Evolutionary conservation across 805 yeast species (phyloP).

Genomic region (Ogataea zsoltii): DNA sequence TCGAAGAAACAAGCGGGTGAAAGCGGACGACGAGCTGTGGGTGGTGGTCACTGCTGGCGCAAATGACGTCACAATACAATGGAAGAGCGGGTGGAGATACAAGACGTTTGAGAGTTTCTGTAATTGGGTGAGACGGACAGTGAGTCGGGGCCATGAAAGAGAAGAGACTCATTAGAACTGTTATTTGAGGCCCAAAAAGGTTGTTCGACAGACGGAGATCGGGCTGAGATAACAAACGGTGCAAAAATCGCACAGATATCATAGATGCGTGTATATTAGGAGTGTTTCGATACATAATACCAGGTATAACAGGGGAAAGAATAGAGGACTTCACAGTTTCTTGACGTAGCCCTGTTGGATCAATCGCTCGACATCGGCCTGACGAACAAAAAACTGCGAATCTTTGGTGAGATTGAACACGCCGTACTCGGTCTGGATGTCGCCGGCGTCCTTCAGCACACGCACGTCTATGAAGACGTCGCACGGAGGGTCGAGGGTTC

Average conservation of each 20-base stretch:
- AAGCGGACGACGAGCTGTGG: constrained; percentile 11
- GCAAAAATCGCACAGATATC: too few relatives aligned
- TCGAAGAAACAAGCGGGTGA: constrained; percentile 18
- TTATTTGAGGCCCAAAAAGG: too few relatives aligned
- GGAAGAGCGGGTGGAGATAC: constrained; percentile 30
- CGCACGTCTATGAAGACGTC: constrained; percentile 93
- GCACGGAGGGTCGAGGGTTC: constrained; percentile 86
- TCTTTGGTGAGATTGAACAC: constrained; percentile 91
- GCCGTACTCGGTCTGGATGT: constrained; percentile 95
- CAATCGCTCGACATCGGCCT: constrained; percentile 89
- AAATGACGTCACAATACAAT: constrained; percentile 6
- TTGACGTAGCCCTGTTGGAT: constrained; percentile 93
- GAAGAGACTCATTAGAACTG: too few relatives aligned
- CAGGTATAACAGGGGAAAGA: too few relatives aligned
- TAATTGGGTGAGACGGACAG: constrained; percentile 23
- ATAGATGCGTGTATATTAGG: too few relatives aligned
- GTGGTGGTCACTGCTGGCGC: constrained; percentile 9
- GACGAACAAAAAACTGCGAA: constrained; percentile 91
- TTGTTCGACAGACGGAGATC: too few relatives aligned
- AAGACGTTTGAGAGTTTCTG: constrained; percentile 34
- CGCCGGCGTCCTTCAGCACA: constrained; percentile 93
- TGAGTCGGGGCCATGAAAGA: too few relatives aligned
- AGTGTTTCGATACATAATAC: too few relatives aligned
- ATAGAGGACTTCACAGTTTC: constrained; percentile 37
- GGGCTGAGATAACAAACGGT: too few relatives aligned